A percentile compares a stretch with the other conserved stretches of the same genome.
Evolutionary conservation across 1,139 yeast genomes (phyloP).

Genomic region (Spathaspora sp.): DNA sequence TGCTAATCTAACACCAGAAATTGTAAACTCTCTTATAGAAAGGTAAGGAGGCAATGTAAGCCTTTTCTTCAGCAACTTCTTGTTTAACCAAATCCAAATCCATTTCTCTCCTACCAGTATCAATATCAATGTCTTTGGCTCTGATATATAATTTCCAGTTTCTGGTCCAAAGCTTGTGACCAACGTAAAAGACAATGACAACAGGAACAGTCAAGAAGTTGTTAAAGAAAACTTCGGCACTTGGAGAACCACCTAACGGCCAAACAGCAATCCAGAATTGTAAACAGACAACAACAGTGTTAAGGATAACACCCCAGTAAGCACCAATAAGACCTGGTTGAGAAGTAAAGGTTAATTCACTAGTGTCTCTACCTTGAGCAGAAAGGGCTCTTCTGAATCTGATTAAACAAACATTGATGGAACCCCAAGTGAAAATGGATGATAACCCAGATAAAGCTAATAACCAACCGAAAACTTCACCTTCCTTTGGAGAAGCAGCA

Average conservation of each 20-base stretch:
- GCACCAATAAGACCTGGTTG: conserved; percentile 75
- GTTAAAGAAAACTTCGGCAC: conserved; percentile 58
- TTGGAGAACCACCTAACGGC: conserved; percentile 60
- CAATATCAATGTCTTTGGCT: conserved; percentile 59
- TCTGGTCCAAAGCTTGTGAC: conserved; percentile 56
- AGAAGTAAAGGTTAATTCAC: conserved; percentile 69
- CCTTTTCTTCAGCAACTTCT: conserved; percentile 64
- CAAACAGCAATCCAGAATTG: conserved; percentile 80
- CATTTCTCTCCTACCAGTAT: conserved; percentile 67
- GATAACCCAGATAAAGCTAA: conserved; percentile 82
- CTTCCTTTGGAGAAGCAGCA: conserved; percentile 66
- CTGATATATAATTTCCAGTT: conserved; percentile 50
- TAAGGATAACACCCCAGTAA: conserved; percentile 57
- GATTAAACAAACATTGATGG: conserved; percentile 72
- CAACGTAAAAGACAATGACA: conserved; percentile 53
- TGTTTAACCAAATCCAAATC: conserved; percentile 65
- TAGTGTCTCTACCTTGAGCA: conserved; percentile 60
- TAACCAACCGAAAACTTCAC: conserved; percentile 75
- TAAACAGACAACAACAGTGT: conserved; percentile 65
- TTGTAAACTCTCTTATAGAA: conserved; percentile 49
- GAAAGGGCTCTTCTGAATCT: conserved; percentile 76
- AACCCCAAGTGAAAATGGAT: conserved; percentile 81
- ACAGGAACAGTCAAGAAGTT: conserved; percentile 65
- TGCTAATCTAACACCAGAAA: conserved; percentile 51
- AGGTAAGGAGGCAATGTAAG: conserved; percentile 50